A percentile compares a stretch with the other conserved stretches of the same genome.
Conservation (phyloP, 1,284 basidiomycete species). For the Ceratobasidium sp. region DNA sequence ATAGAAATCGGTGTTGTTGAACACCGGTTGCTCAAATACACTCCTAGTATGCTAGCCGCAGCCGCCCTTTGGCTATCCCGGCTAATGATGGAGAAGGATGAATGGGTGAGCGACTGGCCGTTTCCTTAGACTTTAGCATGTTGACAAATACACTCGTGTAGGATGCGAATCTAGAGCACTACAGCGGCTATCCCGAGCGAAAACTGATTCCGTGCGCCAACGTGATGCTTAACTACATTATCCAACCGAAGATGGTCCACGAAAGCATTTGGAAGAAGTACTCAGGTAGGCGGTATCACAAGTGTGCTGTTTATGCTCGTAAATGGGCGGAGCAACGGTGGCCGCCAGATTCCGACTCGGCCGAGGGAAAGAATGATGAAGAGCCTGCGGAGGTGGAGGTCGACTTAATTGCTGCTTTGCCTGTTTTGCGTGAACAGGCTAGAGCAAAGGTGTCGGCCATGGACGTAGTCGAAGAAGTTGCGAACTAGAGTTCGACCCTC, state of each 20-base stretch:
- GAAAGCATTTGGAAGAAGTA: slow-evolving; percentile 85
- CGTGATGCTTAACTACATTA: slow-evolving; percentile 90
- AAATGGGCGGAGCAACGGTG: slow-evolving; percentile 42
- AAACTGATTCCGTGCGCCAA: slow-evolving; percentile 87
- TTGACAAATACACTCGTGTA: slow-evolving; percentile 50
- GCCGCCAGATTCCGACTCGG: slow-evolving; percentile 19
- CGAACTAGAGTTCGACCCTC: not conserved
- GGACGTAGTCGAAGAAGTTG: not conserved
- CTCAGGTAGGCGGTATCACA: slow-evolving; percentile 83
- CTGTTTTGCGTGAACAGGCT: slow-evolving; percentile 22
- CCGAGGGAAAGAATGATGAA: not conserved
- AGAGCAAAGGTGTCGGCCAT: not conserved
- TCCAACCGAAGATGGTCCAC: slow-evolving; percentile 69
- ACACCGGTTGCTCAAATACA: slow-evolving; percentile 78
- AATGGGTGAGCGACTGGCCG: slow-evolving; percentile 67
- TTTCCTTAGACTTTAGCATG: not conserved
- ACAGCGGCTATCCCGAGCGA: slow-evolving; percentile 87
- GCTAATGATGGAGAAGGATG: slow-evolving; percentile 78
- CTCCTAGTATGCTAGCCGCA: slow-evolving; percentile 87
- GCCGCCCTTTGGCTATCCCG: slow-evolving; percentile 92
- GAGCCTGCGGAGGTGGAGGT: slow-evolving; percentile 20
- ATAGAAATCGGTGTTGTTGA: slow-evolving; percentile 93
- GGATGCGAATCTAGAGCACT: slow-evolving; percentile 89
- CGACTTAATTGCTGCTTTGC: slow-evolving; percentile 19
- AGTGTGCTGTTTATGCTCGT: slow-evolving; percentile 58